These are phyloP conservation scores for Brassica carinata DNA, from an alignment of 345 rosid species.

Conservation along the genomic window DNA sequence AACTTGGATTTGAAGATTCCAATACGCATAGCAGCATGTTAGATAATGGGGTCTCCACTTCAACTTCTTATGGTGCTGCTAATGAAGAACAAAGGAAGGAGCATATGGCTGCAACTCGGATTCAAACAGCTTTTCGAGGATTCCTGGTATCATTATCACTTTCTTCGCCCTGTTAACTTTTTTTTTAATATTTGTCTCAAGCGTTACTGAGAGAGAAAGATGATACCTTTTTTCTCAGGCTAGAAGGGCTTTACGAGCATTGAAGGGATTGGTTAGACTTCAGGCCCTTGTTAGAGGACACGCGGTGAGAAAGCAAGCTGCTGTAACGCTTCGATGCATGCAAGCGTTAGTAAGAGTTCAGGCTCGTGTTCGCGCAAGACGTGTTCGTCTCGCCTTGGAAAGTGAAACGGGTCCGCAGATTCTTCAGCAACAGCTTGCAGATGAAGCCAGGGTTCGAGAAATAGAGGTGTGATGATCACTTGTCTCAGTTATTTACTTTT, in stretches of 20 bases:
- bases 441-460: conserved; percentile 83
- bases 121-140: conserved; percentile 94
- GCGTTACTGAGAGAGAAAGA: conserved; percentile 19
- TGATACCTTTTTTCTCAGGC: conserved; percentile 56
- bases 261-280: conserved; percentile 95
- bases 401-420: conserved; percentile 76
- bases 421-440: conserved; percentile 76
- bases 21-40: conserved; percentile 38
- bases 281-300: conserved; percentile 99
- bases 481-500: not conserved
- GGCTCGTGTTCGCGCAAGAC: conserved; percentile 98
- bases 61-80: conserved; percentile 49
- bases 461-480: conserved; percentile 70
- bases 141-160: conserved; percentile 64
- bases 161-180: not conserved
- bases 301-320: conserved; percentile 99
- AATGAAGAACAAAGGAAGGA: conserved; percentile 51
- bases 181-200: not conserved
- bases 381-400: conserved; percentile 91
- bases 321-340: conserved; percentile 98
- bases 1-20: conserved; percentile 55
- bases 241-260: conserved; percentile 95
- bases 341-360: conserved; percentile 99
- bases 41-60: conserved; percentile 54
- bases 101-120: conserved; percentile 77